phyloP scores from a whole-genome alignment of 1,284 basidiomycete species.

The Fomitopsis palustris region DNA sequence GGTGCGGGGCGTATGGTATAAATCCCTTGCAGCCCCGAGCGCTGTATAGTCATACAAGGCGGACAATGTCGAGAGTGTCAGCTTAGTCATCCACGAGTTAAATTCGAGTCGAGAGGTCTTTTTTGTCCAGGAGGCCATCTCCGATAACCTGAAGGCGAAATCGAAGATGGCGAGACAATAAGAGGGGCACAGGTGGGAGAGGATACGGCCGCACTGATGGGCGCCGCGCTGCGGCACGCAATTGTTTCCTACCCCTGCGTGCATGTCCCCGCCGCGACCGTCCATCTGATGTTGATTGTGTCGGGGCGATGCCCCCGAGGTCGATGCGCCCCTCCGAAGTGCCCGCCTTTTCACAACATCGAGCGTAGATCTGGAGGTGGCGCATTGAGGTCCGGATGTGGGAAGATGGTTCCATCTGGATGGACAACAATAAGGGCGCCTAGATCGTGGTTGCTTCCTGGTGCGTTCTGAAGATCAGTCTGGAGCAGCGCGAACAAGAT shows the following conservation, averaged over 20 bases:
- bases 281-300: slow-evolving; percentile 11
- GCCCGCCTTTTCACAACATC: slow-evolving; percentile 3
- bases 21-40: not conserved
- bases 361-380: slow-evolving; percentile 2
- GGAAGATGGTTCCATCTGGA: slow-evolving; percentile 19
- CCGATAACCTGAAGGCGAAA: slow-evolving; percentile 16
- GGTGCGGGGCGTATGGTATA: not conserved
- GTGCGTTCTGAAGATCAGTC: not conserved
- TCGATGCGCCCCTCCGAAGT: not conserved
- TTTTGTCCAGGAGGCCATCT: slow-evolving; percentile 22
- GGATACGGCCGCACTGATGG: slow-evolving; percentile 15
- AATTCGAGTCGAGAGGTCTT: slow-evolving; percentile 12
- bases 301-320: slow-evolving; percentile 3
- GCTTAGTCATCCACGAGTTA: slow-evolving; percentile 28
- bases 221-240: slow-evolving; percentile 23
- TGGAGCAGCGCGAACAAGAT: not conserved
- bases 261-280: not conserved
- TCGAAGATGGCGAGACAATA: slow-evolving; percentile 30
- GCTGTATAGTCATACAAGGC: slow-evolving; percentile 2
- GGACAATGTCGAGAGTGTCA: slow-evolving; percentile 9
- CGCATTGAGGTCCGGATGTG: slow-evolving; percentile 10
- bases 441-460: not conserved
- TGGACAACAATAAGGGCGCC: slow-evolving; percentile 17
- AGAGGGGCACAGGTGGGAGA: slow-evolving; percentile 15
- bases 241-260: slow-evolving; percentile 13